These are phyloP conservation scores for Eucalyptus albens DNA, from an alignment of 345 rosid genomes.

Conservation along the genomic window DNA sequence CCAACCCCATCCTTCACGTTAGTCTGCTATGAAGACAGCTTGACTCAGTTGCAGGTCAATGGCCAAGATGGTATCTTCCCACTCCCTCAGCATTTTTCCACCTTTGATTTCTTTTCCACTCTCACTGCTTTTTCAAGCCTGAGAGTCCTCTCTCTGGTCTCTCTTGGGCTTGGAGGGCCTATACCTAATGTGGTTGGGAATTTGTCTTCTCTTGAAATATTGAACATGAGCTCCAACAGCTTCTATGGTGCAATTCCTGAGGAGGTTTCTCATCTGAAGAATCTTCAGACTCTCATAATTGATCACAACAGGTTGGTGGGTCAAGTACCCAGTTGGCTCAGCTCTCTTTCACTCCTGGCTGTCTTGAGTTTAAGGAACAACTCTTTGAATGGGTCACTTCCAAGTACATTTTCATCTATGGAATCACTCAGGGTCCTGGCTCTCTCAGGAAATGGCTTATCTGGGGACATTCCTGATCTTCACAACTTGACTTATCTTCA, in stretches of 20 bases:
- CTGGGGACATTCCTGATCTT: constrained; percentile 47
- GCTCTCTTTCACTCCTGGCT: constrained; percentile 23
- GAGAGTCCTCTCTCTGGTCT: constrained; percentile 49
- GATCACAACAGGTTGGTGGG: constrained; percentile 40
- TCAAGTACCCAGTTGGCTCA: constrained; percentile 22
- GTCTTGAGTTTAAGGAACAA: constrained; percentile 49
- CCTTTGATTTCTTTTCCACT: constrained; percentile 14
- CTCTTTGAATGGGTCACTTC: constrained; percentile 32
- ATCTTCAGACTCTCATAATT: constrained; percentile 38
- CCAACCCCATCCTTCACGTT: constrained; percentile 29
- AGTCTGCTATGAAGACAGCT: constrained; percentile 33
- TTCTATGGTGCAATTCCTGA: constrained; percentile 29
- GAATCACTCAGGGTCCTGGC: constrained; percentile 25
- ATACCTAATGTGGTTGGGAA: constrained; percentile 23
- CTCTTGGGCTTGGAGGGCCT: constrained; percentile 38
- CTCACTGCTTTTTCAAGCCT: constrained; percentile 21
- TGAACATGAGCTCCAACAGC: constrained; percentile 41
- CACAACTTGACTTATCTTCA: constrained; percentile 38
- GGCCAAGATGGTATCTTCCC: constrained; percentile 17
- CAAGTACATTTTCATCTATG: constrained; percentile 13
- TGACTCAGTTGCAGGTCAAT: constrained; percentile 47
- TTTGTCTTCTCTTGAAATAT: constrained; percentile 41
- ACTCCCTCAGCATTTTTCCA: constrained; percentile 15
- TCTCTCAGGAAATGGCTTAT: constrained; percentile 24
- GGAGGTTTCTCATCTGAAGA: constrained; percentile 20